Conservation (phyloP, 1,284 basidiomycete species). For the Fomitopsis betulina region DNA sequence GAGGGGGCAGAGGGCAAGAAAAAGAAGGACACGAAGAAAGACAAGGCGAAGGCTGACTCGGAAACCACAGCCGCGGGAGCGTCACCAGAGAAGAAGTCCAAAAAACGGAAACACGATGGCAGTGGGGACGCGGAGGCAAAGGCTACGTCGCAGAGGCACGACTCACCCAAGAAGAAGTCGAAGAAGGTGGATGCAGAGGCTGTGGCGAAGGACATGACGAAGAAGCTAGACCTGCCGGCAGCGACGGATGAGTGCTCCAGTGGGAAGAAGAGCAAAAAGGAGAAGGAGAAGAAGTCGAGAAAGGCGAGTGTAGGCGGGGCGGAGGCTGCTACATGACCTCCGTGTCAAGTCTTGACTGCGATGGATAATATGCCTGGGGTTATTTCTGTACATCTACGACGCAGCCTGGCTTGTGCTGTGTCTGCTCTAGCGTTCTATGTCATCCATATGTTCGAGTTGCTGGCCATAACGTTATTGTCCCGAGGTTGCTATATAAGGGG, state of each 20-base stretch:
- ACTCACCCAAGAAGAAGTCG: neutral
- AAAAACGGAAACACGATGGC: slow-evolving; percentile 13
- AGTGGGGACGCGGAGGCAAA: slow-evolving; percentile 1
- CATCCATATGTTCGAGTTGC: neutral
- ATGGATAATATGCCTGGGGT: neutral
- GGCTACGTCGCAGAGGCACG: neutral
- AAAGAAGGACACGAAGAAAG: slow-evolving; percentile 26
- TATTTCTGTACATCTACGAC: neutral
- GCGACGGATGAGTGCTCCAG: slow-evolving; percentile 6
- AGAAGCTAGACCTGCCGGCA: slow-evolving; percentile 12
- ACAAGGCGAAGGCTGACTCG: slow-evolving; percentile 21
- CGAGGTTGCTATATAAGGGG: slow-evolving; percentile 7
- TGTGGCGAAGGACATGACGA: slow-evolving; percentile 9
- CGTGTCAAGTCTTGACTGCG: neutral
- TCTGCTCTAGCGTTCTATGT: neutral
- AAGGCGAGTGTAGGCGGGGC: slow-evolving; percentile 25
- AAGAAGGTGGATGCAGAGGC: neutral
- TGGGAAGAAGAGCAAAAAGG: slow-evolving; percentile 21
- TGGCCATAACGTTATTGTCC: neutral
- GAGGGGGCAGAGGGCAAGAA: slow-evolving; percentile 12
- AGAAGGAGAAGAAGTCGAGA: slow-evolving; percentile 25
- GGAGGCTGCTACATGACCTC: neutral
- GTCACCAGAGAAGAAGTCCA: slow-evolving; percentile 13
- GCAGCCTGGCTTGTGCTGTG: neutral
- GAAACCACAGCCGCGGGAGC: slow-evolving; percentile 9